Conservation (phyloP, 2,329 filamentous ascomycete species). For the Aspergillus arachidicola region DNA sequence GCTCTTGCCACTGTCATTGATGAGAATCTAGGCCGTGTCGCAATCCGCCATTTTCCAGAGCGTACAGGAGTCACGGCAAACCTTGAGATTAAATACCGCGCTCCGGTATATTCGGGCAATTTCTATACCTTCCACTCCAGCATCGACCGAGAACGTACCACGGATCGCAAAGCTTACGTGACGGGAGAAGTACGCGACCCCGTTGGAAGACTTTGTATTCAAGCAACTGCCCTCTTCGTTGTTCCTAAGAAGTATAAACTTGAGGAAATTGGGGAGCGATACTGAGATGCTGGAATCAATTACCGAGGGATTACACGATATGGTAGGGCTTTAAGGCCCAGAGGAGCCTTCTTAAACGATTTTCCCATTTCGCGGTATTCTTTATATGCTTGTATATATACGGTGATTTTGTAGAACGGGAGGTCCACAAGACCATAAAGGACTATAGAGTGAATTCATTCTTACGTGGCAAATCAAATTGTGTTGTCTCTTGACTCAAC, state of each 20-base stretch:
- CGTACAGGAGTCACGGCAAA: conserved; percentile 60
- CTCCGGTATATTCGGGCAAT: conserved; percentile 59
- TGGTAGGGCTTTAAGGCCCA: too few species aligned
- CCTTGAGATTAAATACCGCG: conserved; percentile 64
- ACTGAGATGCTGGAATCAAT: conserved; percentile 28
- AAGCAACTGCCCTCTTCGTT: conserved; percentile 61
- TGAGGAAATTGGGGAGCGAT: conserved; percentile 42
- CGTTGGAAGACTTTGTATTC: conserved; percentile 60
- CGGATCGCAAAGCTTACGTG: conserved; percentile 42
- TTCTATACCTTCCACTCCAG: conserved; percentile 64
- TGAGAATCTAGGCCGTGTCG: conserved; percentile 69
- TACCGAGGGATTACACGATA: not conserved
- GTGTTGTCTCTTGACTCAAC: too few species aligned
- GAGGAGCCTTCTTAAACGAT: too few species aligned
- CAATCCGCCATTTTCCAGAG: conserved; percentile 51
- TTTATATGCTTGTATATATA: too few species aligned
- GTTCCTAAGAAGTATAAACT: conserved; percentile 55
- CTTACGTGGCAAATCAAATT: too few species aligned
- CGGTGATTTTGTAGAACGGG: too few species aligned
- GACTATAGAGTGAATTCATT: too few species aligned
- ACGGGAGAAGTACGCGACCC: conserved; percentile 37
- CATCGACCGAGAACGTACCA: conserved; percentile 45
- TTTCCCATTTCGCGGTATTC: too few species aligned
- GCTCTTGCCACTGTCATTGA: conserved; percentile 68
- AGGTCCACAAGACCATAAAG: too few species aligned